Evolutionary conservation across 2,329 filamentous ascomycete species (phyloP).

Genomic region (Fusarium acutatum): DNA sequence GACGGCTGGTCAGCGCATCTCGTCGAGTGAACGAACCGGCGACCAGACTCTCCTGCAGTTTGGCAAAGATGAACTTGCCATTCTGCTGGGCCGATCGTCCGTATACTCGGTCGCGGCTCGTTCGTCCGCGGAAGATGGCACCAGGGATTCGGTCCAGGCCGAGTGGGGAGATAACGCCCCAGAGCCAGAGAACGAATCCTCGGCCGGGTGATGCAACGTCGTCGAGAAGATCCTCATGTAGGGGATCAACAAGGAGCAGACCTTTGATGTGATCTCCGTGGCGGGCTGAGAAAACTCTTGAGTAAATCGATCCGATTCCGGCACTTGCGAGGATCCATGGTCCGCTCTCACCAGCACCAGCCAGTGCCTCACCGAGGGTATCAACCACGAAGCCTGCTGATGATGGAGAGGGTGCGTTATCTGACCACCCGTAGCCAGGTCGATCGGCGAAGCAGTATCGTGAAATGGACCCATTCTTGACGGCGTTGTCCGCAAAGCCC

Average conservation of each 20-base stretch:
- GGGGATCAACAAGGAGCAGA: constrained; percentile 83
- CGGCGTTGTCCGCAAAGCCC: constrained; percentile 78
- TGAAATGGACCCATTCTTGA: constrained; percentile 81
- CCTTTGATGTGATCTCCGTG: constrained; percentile 79
- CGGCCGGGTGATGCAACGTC: constrained; percentile 71
- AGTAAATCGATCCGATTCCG: constrained; percentile 87
- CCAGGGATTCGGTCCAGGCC: constrained; percentile 83
- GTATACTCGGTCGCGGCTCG: constrained; percentile 83
- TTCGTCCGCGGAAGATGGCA: constrained; percentile 83
- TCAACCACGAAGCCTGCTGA: constrained; percentile 94
- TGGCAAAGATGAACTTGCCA: constrained; percentile 87
- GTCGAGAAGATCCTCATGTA: constrained; percentile 86
- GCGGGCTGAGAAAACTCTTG: constrained; percentile 87
- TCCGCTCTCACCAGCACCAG: constrained; percentile 80
- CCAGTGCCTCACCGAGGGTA: constrained; percentile 85
- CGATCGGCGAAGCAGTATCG: constrained; percentile 97
- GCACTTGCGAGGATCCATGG: constrained; percentile 90
- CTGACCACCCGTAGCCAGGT: constrained; percentile 85
- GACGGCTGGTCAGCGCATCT: constrained; percentile 79
- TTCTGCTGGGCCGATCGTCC: constrained; percentile 80
- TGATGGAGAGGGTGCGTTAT: constrained; percentile 92
- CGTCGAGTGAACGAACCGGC: constrained; percentile 84
- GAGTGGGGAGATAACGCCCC: constrained; percentile 85
- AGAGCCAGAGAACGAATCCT: constrained; percentile 87
- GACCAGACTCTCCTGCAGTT: constrained; percentile 91